Evolutionary conservation across 129 eudicot genomes (phyloP).

Genomic region (Logfia minima): DNA sequence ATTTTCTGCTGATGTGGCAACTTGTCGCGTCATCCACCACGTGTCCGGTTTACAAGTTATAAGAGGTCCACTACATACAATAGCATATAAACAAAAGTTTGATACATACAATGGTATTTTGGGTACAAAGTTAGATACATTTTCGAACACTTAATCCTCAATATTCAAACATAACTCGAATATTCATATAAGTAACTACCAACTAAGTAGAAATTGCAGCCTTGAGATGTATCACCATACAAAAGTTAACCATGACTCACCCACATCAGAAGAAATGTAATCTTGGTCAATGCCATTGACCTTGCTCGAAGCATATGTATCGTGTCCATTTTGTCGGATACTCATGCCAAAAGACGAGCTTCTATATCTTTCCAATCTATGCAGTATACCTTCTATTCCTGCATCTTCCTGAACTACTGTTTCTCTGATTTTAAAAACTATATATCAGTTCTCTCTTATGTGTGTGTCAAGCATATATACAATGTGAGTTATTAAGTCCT

Average conservation of each 20-base stretch:
- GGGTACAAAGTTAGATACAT: neutral
- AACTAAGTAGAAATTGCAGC: constrained; percentile 1
- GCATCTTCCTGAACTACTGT: constrained; percentile 39
- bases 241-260: constrained; percentile 37
- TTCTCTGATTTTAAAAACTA: constrained; percentile 43
- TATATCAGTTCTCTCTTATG: neutral
- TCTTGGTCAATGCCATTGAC: constrained; percentile 16
- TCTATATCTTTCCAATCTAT: constrained; percentile 67
- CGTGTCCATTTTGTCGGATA: constrained; percentile 27
- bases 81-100: neutral
- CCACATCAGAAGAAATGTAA: constrained; percentile 34
- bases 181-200: neutral
- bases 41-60: neutral
- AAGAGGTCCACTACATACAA: neutral
- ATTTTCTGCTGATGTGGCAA: too few relatives aligned
- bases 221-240: neutral
- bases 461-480: neutral
- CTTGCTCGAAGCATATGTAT: constrained; percentile 22
- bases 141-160: neutral
- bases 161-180: neutral
- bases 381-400: constrained; percentile 70
- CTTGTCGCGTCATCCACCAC: too few relatives aligned
- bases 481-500: neutral
- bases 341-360: constrained; percentile 45
- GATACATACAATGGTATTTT: neutral